phyloP scores from a whole-genome alignment of 805 yeast genomes.

The Vanderwaltozyma polyspora region DNA sequence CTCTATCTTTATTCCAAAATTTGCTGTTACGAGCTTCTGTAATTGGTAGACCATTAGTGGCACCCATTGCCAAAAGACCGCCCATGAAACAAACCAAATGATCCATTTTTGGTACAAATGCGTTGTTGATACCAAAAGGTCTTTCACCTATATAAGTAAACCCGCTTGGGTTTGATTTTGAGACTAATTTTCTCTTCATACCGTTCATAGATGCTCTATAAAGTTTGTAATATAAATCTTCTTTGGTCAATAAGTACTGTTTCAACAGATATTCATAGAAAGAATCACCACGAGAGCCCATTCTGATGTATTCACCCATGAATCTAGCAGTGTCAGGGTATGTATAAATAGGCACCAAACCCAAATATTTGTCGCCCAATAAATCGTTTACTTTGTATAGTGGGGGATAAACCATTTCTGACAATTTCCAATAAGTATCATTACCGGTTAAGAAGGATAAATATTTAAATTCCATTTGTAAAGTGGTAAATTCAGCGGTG shows the following conservation, averaged over 20 bases:
- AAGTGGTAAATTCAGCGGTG: constrained; percentile 81
- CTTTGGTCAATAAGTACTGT: constrained; percentile 70
- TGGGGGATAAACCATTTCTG: constrained; percentile 59
- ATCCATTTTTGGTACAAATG: constrained; percentile 69
- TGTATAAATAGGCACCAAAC: constrained; percentile 74
- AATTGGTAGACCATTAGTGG: constrained; percentile 58
- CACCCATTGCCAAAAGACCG: constrained; percentile 79
- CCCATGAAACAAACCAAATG: constrained; percentile 89
- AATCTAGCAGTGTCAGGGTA: constrained; percentile 64
- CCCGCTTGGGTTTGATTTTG: constrained; percentile 49
- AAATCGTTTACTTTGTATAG: constrained; percentile 47
- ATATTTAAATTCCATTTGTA: constrained; percentile 81
- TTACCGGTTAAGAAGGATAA: constrained; percentile 75
- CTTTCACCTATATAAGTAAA: constrained; percentile 69
- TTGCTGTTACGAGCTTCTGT: constrained; percentile 43
- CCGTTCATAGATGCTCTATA: constrained; percentile 71
- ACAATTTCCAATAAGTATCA: constrained; percentile 62
- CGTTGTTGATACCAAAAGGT: constrained; percentile 46
- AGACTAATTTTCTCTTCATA: constrained; percentile 54
- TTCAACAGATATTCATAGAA: constrained; percentile 83
- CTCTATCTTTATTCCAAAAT: constrained; percentile 48
- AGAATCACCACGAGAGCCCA: constrained; percentile 90
- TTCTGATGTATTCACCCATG: constrained; percentile 52
- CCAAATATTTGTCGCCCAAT: constrained; percentile 33
- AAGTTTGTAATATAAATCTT: constrained; percentile 54